These are phyloP conservation scores for Galeopsis tetrahit DNA, from an alignment of 257 asterid species.

Conservation along the genomic window DNA sequence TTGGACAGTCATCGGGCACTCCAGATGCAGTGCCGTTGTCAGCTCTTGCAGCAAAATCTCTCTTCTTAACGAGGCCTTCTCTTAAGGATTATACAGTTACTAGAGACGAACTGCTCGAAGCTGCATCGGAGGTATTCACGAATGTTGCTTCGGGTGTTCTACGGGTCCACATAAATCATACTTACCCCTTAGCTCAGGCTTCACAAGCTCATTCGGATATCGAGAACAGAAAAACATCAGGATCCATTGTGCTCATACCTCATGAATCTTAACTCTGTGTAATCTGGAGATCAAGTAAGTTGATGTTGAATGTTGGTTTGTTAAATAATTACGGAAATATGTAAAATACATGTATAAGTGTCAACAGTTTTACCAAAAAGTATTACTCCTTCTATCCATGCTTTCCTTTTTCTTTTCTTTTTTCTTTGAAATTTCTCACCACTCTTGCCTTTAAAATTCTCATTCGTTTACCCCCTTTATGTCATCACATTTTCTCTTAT, in stretches of 20 bases:
- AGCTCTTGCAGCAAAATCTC: slow-evolving; percentile 66
- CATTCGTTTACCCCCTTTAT: too few species aligned
- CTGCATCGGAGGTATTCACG: slow-evolving; percentile 75
- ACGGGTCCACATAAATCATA: slow-evolving; percentile 64
- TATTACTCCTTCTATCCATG: too few species aligned
- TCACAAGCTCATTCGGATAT: slow-evolving; percentile 84
- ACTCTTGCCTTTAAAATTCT: too few species aligned
- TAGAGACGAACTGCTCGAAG: slow-evolving; percentile 62
- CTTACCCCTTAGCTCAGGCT: slow-evolving; percentile 73
- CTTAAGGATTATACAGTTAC: slow-evolving; percentile 61
- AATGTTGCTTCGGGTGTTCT: slow-evolving; percentile 60
- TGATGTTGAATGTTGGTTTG: not conserved
- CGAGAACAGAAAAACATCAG: slow-evolving; percentile 74
- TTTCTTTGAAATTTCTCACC: too few species aligned
- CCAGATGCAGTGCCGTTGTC: slow-evolving; percentile 74
- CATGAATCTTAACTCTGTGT: slow-evolving; percentile 29
- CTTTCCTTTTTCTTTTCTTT: too few species aligned
- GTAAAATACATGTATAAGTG: not conserved
- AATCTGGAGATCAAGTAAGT: not conserved
- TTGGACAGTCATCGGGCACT: slow-evolving; percentile 81
- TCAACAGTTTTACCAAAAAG: too few species aligned
- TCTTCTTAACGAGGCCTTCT: slow-evolving; percentile 80
- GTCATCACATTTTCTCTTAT: too few species aligned
- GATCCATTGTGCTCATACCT: slow-evolving; percentile 79
- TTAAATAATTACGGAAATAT: not conserved